Evolutionary conservation across 306 rosid species (phyloP).

Genomic region (Begonia masoniana): DNA sequence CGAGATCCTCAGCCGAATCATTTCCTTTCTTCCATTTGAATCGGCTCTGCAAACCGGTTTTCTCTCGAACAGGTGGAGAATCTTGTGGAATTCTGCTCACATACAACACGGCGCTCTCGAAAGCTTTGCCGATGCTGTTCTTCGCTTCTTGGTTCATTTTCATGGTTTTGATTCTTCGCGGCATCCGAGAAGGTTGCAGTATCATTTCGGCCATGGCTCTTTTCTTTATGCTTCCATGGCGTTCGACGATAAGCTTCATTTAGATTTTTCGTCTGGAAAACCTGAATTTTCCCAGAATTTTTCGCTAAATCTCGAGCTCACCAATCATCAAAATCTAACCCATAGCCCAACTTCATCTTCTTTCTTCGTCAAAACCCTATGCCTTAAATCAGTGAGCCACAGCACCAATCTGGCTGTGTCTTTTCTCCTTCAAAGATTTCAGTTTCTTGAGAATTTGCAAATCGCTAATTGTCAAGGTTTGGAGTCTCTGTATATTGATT

Average conservation of each 20-base stretch:
- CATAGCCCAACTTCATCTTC: constrained; percentile 14
- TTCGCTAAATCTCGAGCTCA: constrained; percentile 24
- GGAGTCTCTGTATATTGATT: constrained; percentile 31
- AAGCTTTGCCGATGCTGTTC: constrained; percentile 19
- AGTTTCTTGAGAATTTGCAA: constrained; percentile 46
- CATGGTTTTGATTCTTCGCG: constrained; percentile 37
- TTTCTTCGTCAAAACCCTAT: constrained; percentile 42
- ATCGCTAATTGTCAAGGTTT: constrained; percentile 45
- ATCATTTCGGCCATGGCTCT: constrained; percentile 24
- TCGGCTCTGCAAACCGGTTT: constrained; percentile 46
- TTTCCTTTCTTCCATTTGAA: constrained; percentile 57
- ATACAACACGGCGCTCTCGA: constrained; percentile 23
- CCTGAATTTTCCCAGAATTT: constrained; percentile 20
- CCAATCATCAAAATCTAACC: constrained; percentile 6
- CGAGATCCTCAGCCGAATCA: constrained; percentile 37
- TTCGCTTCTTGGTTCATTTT: constrained; percentile 21
- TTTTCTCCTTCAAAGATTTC: constrained; percentile 31
- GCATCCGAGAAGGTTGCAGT: constrained; percentile 43
- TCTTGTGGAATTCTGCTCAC: constrained; percentile 37
- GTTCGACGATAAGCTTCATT: constrained; percentile 34
- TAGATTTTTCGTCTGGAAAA: constrained; percentile 36
- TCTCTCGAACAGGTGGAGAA: constrained; percentile 56
- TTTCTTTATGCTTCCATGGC: constrained; percentile 34
- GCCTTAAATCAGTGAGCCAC: constrained; percentile 42
- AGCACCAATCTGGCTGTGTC: constrained; percentile 33